Evolutionary conservation across 768 basidiomycete species (phyloP).

Genomic region (Rhizopogon rudus): DNA sequence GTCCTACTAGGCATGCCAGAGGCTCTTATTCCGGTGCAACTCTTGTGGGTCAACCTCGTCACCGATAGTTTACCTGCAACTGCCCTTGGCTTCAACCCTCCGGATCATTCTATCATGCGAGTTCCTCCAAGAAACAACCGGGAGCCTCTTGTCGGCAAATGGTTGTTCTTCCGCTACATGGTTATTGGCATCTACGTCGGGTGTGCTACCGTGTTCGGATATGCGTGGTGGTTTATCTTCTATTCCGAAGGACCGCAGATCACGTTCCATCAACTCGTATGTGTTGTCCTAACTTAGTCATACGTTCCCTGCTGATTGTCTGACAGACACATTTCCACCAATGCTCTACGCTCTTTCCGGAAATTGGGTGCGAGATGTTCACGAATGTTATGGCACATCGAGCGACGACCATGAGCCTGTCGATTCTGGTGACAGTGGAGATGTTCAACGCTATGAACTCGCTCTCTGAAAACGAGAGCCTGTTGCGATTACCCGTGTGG

Average conservation of each 20-base stretch:
- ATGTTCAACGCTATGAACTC: slow-evolving; percentile 99
- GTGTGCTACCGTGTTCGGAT: slow-evolving; percentile 91
- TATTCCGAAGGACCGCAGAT: slow-evolving; percentile 91
- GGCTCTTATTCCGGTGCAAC: slow-evolving; percentile 94
- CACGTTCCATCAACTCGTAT: slow-evolving; percentile 85
- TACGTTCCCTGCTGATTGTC: slow-evolving; percentile 5
- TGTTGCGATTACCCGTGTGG: slow-evolving; percentile 88
- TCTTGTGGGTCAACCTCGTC: slow-evolving; percentile 98
- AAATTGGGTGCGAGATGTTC: slow-evolving; percentile 96
- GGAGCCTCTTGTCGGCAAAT: slow-evolving; percentile 87
- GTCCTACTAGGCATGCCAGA: slow-evolving; percentile 99
- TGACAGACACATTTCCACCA: slow-evolving; percentile 94
- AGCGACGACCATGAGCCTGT: slow-evolving; percentile 95
- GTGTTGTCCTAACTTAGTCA: slow-evolving; percentile 24
- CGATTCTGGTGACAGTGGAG: slow-evolving; percentile 92
- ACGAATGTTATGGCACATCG: slow-evolving; percentile 78
- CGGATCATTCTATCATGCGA: slow-evolving; percentile 96
- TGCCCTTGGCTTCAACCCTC: slow-evolving; percentile 95
- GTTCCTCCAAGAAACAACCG: slow-evolving; percentile 86
- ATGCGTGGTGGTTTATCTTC: slow-evolving; percentile 99
- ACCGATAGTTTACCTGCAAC: slow-evolving; percentile 96
- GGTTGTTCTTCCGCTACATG: slow-evolving; percentile 96
- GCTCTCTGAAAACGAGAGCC: slow-evolving; percentile 92
- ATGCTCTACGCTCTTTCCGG: slow-evolving; percentile 76
- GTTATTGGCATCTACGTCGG: slow-evolving; percentile 93